These are phyloP conservation scores for Pilobolus umbonatus DNA, from an alignment of 192 early-diverging fungal species.

Conservation along the genomic window DNA sequence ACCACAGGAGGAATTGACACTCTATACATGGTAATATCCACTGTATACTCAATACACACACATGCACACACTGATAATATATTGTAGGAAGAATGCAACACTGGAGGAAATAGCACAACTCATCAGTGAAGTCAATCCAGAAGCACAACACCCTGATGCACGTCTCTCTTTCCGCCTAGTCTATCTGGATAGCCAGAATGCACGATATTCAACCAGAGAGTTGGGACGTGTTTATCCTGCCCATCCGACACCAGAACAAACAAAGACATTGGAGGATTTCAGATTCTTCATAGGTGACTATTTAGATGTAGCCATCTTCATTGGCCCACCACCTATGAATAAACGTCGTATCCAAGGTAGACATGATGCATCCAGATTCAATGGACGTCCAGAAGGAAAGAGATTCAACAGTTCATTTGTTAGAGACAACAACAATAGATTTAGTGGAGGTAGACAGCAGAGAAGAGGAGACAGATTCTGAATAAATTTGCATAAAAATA, in stretches of 20 bases:
- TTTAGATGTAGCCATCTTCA: constrained; percentile 46
- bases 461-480: no score
- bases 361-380: no score
- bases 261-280: constrained; percentile 46
- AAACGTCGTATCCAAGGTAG: no score
- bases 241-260: constrained; percentile 31
- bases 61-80: background rate
- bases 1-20: constrained; percentile 42
- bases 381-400: no score
- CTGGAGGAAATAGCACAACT: constrained; percentile 54
- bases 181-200: constrained; percentile 39
- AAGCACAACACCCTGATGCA: constrained; percentile 36
- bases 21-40: constrained; percentile 55
- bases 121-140: constrained; percentile 39
- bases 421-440: no score
- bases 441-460: no score
- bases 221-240: constrained; percentile 37
- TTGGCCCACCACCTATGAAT: constrained; percentile 20
- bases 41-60: background rate
- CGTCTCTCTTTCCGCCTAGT: constrained; percentile 45
- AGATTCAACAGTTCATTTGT: no score
- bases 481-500: no score
- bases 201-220: constrained; percentile 32
- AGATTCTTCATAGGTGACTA: constrained; percentile 57
- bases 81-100: constrained; percentile 62